Conservation (phyloP, 352 stramenopile species). For the Globisporangium perplexum region DNA sequence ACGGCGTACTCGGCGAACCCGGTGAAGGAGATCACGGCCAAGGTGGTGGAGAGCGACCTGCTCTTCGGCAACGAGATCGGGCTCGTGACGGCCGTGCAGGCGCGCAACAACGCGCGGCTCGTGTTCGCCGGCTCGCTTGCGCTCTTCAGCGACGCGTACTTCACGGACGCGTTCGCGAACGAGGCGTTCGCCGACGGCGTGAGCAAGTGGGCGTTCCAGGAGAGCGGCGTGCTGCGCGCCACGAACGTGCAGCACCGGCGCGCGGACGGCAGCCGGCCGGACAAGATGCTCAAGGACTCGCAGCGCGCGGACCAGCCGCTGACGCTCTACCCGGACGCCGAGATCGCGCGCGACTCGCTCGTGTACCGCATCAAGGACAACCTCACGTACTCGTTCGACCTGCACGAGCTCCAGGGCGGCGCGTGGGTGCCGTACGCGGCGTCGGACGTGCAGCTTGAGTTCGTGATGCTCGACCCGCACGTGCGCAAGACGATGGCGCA, state of each 20-base stretch:
- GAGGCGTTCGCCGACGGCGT: conserved; percentile 64
- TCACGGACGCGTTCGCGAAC: conserved; percentile 67
- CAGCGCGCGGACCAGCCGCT: conserved; percentile 82
- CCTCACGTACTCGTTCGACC: conserved; percentile 87
- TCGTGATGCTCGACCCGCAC: conserved; percentile 93
- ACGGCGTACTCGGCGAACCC: conserved; percentile 82
- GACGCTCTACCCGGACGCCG: conserved; percentile 87
- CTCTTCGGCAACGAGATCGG: conserved; percentile 73
- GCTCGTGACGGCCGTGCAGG: conserved; percentile 83
- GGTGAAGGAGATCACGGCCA: conserved; percentile 62
- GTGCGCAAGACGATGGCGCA: conserved; percentile 85
- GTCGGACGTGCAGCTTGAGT: conserved; percentile 90
- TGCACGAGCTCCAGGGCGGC: conserved; percentile 83
- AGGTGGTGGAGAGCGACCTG: conserved; percentile 54
- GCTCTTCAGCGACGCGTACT: conserved; percentile 87
- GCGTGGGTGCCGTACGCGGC: conserved; percentile 76
- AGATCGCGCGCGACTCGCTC: conserved; percentile 35
- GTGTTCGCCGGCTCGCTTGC: conserved; percentile 85
- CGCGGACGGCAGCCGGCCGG: conserved; percentile 70
- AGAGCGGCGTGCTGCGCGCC: conserved; percentile 83
- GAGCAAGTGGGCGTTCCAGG: conserved; percentile 85
- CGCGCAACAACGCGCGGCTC: conserved; percentile 88
- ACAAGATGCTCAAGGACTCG: conserved; percentile 88
- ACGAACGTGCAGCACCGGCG: conserved; percentile 84
- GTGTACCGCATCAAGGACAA: conserved; percentile 94